These are phyloP conservation scores for Nemania serpens DNA, from an alignment of 2,329 filamentous ascomycete genomes.

Conservation along the genomic window DNA sequence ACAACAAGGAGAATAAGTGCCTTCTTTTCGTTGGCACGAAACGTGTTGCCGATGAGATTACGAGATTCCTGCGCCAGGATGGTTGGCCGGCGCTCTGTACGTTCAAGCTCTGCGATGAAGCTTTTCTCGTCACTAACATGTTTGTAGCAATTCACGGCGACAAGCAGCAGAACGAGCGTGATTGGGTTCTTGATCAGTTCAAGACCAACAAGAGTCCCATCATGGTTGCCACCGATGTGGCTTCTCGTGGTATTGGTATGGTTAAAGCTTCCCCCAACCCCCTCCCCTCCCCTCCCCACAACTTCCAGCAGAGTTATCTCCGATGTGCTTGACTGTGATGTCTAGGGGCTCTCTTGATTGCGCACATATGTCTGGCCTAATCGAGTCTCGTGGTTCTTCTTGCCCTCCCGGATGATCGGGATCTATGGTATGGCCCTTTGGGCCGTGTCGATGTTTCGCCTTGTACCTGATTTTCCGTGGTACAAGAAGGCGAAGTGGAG, in stretches of 20 bases:
- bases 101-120: conserved; percentile 50
- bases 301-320: conserved; percentile 63
- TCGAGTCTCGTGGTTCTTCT: conserved; percentile 81
- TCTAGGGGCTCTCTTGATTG: conserved; percentile 85
- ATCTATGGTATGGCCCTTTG: conserved; percentile 69
- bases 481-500: conserved; percentile 75
- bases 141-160: conserved; percentile 89
- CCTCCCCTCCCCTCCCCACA: conserved; percentile 50
- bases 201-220: conserved; percentile 99
- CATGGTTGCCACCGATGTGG: conserved; percentile 99
- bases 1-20: conserved; percentile 92
- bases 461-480: conserved; percentile 67
- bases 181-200: conserved; percentile 99
- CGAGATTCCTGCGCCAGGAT: conserved; percentile 93
- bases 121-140: conserved; percentile 50
- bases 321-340: conserved; percentile 88
- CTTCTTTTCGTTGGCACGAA: conserved; percentile 94
- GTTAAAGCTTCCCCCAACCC: conserved; percentile 63
- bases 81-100: conserved; percentile 96
- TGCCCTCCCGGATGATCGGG: conserved; percentile 81
- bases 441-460: conserved; percentile 77
- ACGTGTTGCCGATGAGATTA: conserved; percentile 97
- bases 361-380: conserved; percentile 91
- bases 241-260: conserved; percentile 99
- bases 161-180: conserved; percentile 99